A percentile compares a stretch with the other conserved stretches of the same genome.
These are phyloP conservation scores for Trametes coccinea DNA, from an alignment of 768 basidiomycete species.

Conservation along the genomic window DNA sequence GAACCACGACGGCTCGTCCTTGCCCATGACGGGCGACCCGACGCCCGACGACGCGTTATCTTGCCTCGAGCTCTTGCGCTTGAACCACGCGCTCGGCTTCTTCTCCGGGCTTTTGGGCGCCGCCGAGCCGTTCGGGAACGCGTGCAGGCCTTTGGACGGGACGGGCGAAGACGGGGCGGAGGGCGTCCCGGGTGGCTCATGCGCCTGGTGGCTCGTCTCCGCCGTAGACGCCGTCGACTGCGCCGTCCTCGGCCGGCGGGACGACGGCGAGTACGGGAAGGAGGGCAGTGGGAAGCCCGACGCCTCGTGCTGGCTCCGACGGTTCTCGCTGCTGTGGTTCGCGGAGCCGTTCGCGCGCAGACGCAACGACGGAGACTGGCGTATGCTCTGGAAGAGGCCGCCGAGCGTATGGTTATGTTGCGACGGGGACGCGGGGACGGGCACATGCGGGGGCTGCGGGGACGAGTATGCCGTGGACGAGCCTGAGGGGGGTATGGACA, in stretches of 20 bases:
- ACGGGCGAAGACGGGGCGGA: constrained; percentile 22
- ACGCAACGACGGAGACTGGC: constrained; percentile 29
- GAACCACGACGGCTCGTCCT: background rate
- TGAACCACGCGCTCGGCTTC: constrained; percentile 54
- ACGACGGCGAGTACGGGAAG: constrained; percentile 25
- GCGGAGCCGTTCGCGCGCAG: constrained; percentile 24
- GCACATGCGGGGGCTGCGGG: background rate
- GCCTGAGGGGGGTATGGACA: constrained; percentile 11
- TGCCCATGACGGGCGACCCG: background rate
- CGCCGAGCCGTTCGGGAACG: constrained; percentile 28
- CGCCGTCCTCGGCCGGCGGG: constrained; percentile 28
- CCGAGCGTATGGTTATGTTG: constrained; percentile 15
- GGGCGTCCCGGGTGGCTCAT: constrained; percentile 20
- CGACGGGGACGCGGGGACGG: constrained; percentile 23
- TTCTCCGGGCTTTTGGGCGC: constrained; percentile 32
- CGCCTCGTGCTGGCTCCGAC: constrained; percentile 23
- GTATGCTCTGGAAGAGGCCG: constrained; percentile 29
- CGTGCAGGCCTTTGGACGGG: constrained; percentile 17
- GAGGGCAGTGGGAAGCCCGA: constrained; percentile 24
- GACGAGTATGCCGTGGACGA: background rate
- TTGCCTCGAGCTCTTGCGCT: constrained; percentile 47
- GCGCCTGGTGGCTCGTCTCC: constrained; percentile 30
- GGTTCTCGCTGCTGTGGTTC: constrained; percentile 22
- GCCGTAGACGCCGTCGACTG: constrained; percentile 26
- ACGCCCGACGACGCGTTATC: constrained; percentile 14